Evolutionary conservation across 2,329 filamentous ascomycete species (phyloP), one percentile per base, ranked within the genome.

Genomic region (Cladosporium sp.): DNA sequence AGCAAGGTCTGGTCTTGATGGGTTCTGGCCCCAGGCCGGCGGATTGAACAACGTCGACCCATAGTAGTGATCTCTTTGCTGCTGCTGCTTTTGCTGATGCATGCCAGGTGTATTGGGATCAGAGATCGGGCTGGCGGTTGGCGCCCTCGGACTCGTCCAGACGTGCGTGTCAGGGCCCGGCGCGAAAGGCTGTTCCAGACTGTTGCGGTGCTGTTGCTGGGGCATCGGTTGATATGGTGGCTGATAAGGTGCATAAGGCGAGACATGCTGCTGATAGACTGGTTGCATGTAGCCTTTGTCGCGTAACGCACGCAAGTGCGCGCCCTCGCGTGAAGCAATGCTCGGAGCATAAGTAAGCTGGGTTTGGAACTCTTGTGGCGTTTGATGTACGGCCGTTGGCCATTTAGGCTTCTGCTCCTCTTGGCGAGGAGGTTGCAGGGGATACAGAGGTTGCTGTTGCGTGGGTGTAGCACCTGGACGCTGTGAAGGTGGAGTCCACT

Each of bases 281-380:
- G 67, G 66, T 12, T 66, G 65, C 51, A 67, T 68, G 63, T 72
- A 72, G 30, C 74, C 73, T 62, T 74, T 69, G 59, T 79, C 75
- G 60, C 76, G 71, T 51, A 78, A 62, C 68, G 73, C 67, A 26
- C 75, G 72, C 5, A 76, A 74, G 51, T 76, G 75, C 7, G 72
- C 74, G 30, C 76, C 75, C 32, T 75, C 74, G 12, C 75, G 72
- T 7, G 73, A 71, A 65, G 72, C 68, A 32, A 72, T 68, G 36
- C 71, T 66, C 8, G 73, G 71, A 64, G 72, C 68, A 28, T 72
- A 68, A 34, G 70, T 65, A 34, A 75, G 71, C 59, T 74, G 72
- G 32, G 69, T 70, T 59, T 81, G 79, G 65, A 68, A 69, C 2
- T 81, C 79, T 59, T 80, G 78, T 14, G 79, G 69, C 2, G 79